Percentiles rank a stretch among this genome's conserved stretches.
phyloP scores from a whole-genome alignment of 2,329 filamentous ascomycete genomes.

The Parascedosporium putredinis region DNA sequence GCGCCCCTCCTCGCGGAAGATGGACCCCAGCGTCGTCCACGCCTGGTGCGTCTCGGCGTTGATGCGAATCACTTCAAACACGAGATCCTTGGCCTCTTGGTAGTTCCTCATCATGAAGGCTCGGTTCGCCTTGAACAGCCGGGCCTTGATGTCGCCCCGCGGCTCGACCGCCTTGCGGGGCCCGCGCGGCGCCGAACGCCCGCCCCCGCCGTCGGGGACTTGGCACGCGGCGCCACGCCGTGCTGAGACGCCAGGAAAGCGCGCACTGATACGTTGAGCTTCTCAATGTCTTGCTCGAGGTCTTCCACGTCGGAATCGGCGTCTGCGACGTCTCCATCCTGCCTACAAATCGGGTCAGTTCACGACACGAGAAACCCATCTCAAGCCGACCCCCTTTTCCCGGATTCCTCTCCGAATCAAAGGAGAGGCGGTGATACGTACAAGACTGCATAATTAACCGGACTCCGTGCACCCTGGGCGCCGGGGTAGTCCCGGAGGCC shows the following conservation, averaged over 20 bases:
- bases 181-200: constrained; percentile 25
- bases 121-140: constrained; percentile 56
- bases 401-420: no score
- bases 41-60: constrained; percentile 58
- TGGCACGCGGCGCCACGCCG: constrained; percentile 15
- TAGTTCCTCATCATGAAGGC: constrained; percentile 55
- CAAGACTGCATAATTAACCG: constrained; percentile 1
- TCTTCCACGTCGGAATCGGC: constrained; percentile 35
- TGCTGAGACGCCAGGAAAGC: constrained; percentile 28
- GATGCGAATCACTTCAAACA: constrained; percentile 55
- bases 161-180: constrained; percentile 55
- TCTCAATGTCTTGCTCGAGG: constrained; percentile 31
- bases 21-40: constrained; percentile 51
- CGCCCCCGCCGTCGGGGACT: constrained; percentile 15
- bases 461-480: background rate
- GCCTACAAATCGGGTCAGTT: no score
- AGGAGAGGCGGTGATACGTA: background rate
- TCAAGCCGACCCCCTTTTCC: no score
- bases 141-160: constrained; percentile 58
- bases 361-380: no score
- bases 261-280: constrained; percentile 30
- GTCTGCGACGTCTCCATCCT: constrained; percentile 24
- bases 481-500: background rate
- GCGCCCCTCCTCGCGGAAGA: constrained; percentile 51
- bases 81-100: constrained; percentile 45